A percentile compares a stretch with the other conserved stretches of the same genome.
Conservation (phyloP, 208 protist species). For the Acanthamoeba sp. region DNA sequence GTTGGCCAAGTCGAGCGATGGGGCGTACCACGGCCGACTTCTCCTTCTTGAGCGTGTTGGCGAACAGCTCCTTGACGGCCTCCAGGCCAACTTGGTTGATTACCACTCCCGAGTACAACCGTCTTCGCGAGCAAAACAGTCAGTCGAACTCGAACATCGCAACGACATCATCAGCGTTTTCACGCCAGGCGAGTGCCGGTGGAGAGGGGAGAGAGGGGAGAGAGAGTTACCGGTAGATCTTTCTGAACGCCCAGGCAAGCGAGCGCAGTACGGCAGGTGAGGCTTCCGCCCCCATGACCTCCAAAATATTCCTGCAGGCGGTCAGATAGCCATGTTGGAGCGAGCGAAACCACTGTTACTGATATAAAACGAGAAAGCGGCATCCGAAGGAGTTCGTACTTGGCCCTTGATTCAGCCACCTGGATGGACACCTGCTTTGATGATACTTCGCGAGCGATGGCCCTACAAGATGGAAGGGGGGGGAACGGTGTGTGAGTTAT, state of each 20-base stretch:
- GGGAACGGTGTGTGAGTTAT: too few relatives aligned
- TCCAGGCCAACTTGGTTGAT: conserved; percentile 69
- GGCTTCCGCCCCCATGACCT: conserved; percentile 65
- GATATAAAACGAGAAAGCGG: background rate
- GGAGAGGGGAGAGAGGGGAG: too few relatives aligned
- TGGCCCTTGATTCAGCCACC: background rate
- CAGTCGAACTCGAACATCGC: too few relatives aligned
- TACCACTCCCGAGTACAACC: conserved; percentile 63
- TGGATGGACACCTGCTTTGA: conserved; percentile 30
- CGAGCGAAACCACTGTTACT: too few relatives aligned
- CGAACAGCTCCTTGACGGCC: conserved; percentile 54
- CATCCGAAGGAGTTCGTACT: background rate
- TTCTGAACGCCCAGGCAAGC: conserved; percentile 59
- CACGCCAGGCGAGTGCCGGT: too few relatives aligned
- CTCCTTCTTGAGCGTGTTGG: conserved; percentile 24
- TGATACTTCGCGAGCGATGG: background rate
- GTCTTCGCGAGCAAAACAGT: background rate
- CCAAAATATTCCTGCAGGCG: conserved; percentile 21
- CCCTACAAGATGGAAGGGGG: too few relatives aligned
- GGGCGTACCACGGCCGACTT: conserved; percentile 43
- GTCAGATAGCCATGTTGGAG: too few relatives aligned
- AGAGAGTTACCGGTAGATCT: conserved; percentile 38
- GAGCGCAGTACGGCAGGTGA: conserved; percentile 53
- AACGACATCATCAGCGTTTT: too few relatives aligned
- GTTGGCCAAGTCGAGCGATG: background rate